These are phyloP conservation scores for Trichoderma reesei DNA, from an alignment of 495 filamentous ascomycete genomes.

Conservation along the genomic window DNA sequence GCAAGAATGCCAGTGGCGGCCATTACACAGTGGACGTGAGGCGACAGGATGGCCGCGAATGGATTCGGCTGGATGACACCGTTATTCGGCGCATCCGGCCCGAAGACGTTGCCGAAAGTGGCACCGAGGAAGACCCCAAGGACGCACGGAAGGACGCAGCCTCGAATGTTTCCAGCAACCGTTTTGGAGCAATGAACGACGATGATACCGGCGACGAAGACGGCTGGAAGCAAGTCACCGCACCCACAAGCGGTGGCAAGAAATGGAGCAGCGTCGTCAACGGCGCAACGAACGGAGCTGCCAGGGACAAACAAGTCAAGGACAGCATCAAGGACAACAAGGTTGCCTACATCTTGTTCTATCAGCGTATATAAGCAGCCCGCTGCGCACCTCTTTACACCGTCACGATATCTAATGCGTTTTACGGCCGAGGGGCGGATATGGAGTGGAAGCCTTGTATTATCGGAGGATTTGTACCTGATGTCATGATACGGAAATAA, in stretches of 20 bases:
- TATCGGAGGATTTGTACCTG: background rate
- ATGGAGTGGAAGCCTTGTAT: background rate
- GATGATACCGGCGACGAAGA: constrained; percentile 57
- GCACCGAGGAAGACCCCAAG: constrained; percentile 68
- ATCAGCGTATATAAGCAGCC: constrained; percentile 56
- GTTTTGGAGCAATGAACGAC: constrained; percentile 59
- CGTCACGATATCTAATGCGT: background rate
- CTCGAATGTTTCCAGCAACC: constrained; percentile 41
- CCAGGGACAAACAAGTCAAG: constrained; percentile 55
- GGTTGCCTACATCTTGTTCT: constrained; percentile 93
- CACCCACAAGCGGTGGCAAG: constrained; percentile 49
- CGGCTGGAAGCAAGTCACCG: constrained; percentile 80
- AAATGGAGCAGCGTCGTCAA: constrained; percentile 57
- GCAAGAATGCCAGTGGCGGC: constrained; percentile 86
- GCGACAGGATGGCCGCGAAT: constrained; percentile 85
- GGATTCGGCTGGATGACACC: constrained; percentile 94
- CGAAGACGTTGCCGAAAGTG: constrained; percentile 85
- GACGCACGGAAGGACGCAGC: constrained; percentile 30
- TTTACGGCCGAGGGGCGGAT: background rate
- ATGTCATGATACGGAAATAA: background rate
- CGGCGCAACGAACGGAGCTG: constrained; percentile 35
- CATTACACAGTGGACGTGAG: constrained; percentile 96
- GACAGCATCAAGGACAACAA: constrained; percentile 82
- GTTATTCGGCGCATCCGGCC: constrained; percentile 73
- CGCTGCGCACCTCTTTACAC: background rate